A percentile compares a stretch with the other conserved stretches of the same genome.
Evolutionary conservation across 441 rosid species (phyloP).

Genomic region (Omphalea diandra): DNA sequence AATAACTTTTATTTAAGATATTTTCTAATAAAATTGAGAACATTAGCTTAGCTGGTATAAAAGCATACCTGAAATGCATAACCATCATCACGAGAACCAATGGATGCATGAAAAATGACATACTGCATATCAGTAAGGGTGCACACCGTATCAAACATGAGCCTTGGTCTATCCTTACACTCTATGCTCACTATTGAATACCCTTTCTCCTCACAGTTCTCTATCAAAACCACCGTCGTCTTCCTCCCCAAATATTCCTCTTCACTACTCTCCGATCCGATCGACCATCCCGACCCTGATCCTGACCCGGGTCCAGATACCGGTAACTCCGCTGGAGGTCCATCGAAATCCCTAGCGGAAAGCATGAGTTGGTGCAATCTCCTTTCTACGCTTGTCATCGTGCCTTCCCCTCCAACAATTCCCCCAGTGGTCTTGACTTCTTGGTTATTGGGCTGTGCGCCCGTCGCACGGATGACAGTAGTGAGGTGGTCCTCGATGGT

Average conservation of each 20-base stretch:
- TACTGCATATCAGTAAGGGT: conserved; percentile 76
- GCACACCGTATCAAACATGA: conserved; percentile 76
- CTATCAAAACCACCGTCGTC: conserved; percentile 41
- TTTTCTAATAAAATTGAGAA: no score
- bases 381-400: conserved; percentile 51
- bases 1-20: no score
- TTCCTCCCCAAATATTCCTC: conserved; percentile 40
- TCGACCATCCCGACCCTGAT: no score
- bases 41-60: neutral
- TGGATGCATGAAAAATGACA: conserved; percentile 70
- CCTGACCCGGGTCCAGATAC: neutral
- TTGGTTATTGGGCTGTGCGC: conserved; percentile 29
- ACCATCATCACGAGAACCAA: conserved; percentile 42
- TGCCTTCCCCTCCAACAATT: conserved; percentile 38
- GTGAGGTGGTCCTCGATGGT: conserved; percentile 55
- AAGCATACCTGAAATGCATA: conserved; percentile 58
- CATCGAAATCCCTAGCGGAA: conserved; percentile 63
- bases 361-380: conserved; percentile 73
- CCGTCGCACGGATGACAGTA: conserved; percentile 51
- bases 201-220: conserved; percentile 61
- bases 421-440: conserved; percentile 40
- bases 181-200: conserved; percentile 62
- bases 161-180: conserved; percentile 60
- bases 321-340: conserved; percentile 2
- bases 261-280: no score